A percentile compares a stretch with the other conserved stretches of the same genome.
Conservation (phyloP, 2,329 filamentous ascomycete genomes). For the Neonectria sp. region DNA sequence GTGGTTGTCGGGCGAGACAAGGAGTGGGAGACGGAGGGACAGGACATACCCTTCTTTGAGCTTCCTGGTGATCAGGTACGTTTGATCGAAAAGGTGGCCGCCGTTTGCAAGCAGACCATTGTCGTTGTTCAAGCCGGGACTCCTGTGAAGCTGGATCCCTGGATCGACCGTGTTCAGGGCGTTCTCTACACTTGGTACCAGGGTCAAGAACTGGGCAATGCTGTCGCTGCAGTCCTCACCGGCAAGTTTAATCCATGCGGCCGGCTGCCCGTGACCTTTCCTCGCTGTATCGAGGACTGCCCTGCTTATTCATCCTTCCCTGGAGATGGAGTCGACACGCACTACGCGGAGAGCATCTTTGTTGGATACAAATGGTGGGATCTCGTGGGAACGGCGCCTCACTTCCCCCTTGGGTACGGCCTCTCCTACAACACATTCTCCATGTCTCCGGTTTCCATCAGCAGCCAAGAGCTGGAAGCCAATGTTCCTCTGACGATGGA, state of each 20-base stretch:
- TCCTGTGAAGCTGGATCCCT: neutral
- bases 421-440: neutral
- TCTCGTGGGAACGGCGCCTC: neutral
- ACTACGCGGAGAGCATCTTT: slow-evolving; percentile 9
- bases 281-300: neutral
- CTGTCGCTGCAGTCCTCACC: slow-evolving; percentile 5
- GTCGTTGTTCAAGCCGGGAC: neutral
- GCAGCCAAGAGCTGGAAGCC: neutral
- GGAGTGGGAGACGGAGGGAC: neutral
- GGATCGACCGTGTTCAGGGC: neutral
- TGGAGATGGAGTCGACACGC: neutral
- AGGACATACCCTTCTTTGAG: slow-evolving; percentile 14
- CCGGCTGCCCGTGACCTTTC: slow-evolving; percentile 11
- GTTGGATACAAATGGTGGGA: slow-evolving; percentile 25
- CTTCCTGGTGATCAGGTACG: slow-evolving; percentile 1
- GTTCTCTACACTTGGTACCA: slow-evolving; percentile 15
- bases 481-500: neutral
- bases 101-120: neutral
- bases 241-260: slow-evolving; percentile 2
- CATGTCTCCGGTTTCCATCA: neutral
- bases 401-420: slow-evolving; percentile 16
- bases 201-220: slow-evolving; percentile 16
- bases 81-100: neutral
- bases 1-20: neutral
- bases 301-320: slow-evolving; percentile 18